These are phyloP conservation scores for Pseudogymnoascus sp. DNA, from an alignment of 2,329 filamentous ascomycete genomes.

Conservation along the genomic window DNA sequence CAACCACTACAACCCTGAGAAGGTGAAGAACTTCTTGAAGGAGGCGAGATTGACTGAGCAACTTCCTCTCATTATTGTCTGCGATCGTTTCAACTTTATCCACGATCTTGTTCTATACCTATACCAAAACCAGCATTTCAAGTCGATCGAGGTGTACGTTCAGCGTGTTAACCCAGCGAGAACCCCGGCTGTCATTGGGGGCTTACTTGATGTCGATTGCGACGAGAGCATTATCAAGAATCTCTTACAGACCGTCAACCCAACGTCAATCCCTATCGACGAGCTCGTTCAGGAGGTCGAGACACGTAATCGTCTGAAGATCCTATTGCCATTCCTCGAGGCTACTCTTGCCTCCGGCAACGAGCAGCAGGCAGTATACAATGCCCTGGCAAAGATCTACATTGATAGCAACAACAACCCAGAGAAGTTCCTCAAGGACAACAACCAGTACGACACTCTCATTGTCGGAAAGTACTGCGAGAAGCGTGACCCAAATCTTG, in stretches of 20 bases:
- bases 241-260: conserved; percentile 74
- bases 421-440: conserved; percentile 94
- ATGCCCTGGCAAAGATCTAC: conserved; percentile 97
- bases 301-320: conserved; percentile 86
- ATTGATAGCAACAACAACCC: conserved; percentile 98
- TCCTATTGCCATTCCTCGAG: conserved; percentile 92
- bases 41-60: conserved; percentile 88
- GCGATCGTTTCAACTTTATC: conserved; percentile 98
- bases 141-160: conserved; percentile 96
- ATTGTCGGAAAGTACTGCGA: conserved; percentile 96
- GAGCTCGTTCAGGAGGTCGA: conserved; percentile 94
- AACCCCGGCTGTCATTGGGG: conserved; percentile 87
- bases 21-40: conserved; percentile 99
- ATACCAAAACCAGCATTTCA: conserved; percentile 98
- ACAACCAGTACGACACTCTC: conserved; percentile 90
- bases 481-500: conserved; percentile 93
- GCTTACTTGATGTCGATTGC: conserved; percentile 90
- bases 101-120: conserved; percentile 93
- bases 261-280: conserved; percentile 81
- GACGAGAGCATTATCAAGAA: conserved; percentile 95
- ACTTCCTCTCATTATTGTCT: conserved; percentile 93
- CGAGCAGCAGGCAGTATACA: conserved; percentile 93
- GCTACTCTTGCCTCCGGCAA: conserved; percentile 81
- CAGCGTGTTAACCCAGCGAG: conserved; percentile 89
- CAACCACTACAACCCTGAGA: conserved; percentile 81